A percentile compares a stretch with the other conserved stretches of the same genome.
Conservation (phyloP, 1,139 yeast genomes). For the Debaryomyces sp. region DNA sequence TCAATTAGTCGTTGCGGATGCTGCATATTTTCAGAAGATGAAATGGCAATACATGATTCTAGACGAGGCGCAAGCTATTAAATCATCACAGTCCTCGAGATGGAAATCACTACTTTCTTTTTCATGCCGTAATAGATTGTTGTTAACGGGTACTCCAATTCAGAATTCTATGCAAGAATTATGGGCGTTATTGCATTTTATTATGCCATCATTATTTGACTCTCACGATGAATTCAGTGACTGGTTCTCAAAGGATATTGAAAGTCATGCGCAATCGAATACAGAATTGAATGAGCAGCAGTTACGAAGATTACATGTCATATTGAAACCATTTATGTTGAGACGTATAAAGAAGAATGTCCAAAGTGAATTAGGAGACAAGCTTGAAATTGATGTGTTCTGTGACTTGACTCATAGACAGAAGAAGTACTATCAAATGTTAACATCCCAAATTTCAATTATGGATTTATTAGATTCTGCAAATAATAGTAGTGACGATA, state of each 20-base stretch:
- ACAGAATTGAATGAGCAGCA: slow-evolving; percentile 93
- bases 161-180: slow-evolving; percentile 98
- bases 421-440: slow-evolving; percentile 79
- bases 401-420: slow-evolving; percentile 94
- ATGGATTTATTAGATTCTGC: slow-evolving; percentile 85
- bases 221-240: slow-evolving; percentile 98
- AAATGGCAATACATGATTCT: slow-evolving; percentile 99
- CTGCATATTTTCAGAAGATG: slow-evolving; percentile 91
- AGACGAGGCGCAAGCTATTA: slow-evolving; percentile 98
- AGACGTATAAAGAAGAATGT: slow-evolving; percentile 97
- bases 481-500: slow-evolving; percentile 59
- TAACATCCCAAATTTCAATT: slow-evolving; percentile 86
- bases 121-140: slow-evolving; percentile 88
- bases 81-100: slow-evolving; percentile 89
- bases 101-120: slow-evolving; percentile 92
- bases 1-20: slow-evolving; percentile 94
- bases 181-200: slow-evolving; percentile 97
- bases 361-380: slow-evolving; percentile 96
- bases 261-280: slow-evolving; percentile 93
- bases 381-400: slow-evolving; percentile 90
- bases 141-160: slow-evolving; percentile 97
- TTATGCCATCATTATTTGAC: slow-evolving; percentile 97
- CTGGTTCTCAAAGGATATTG: slow-evolving; percentile 98
- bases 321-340: slow-evolving; percentile 95
- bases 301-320: slow-evolving; percentile 88